Evolutionary conservation across 495 filamentous ascomycete genomes (phyloP), one percentile per base, ranked within the genome.

Genomic region (Penicillium paradoxum): DNA sequence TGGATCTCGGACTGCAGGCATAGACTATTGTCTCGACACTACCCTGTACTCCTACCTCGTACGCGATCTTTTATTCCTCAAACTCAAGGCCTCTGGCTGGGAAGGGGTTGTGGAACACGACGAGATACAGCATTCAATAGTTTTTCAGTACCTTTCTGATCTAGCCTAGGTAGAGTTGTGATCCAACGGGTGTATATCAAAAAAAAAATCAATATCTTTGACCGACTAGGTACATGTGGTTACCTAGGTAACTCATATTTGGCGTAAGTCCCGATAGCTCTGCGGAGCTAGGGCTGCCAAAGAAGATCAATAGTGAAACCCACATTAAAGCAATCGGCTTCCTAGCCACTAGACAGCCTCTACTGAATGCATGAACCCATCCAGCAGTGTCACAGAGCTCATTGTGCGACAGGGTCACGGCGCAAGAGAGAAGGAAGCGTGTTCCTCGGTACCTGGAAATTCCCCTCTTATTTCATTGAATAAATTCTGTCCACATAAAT

Each of bases 391-490:
- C 22, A 56, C 53, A 53, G 49, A 43, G 33, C 44, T 49, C 33
- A 42, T 50, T 47, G 42, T 53, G n/a, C 43, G 11, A 56, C 57
- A 43, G 39, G 38, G 19, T 18, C 34, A 51, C 25, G 21, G 29
- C 45, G 21, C 6, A 22, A 21, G 30, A 37, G 7, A 18, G 8
- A 34, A 15, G 17, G 18, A 22, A 21, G 8, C 18, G 3, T 4
- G 39, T 24, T 42, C 15, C 14, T 25, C 14, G 14, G 21, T 25
- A 21, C 37, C 18, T 39, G 37, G 18, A 37, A 17, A 5, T 21
- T 19, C 14, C 38, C 6, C 10, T 27, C 29, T 9, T 11, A 32
- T 7, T 8, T 32, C 2, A 8, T 32, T 11, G 10, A 11, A 11
- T 32, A 3, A 11, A 32, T 32, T 11, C 29, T 32, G 10, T 11